A percentile compares a stretch with the other conserved stretches of the same genome.
Evolutionary conservation across 2,329 filamentous ascomycete genomes (phyloP).

Genomic region (Apiospora marii): DNA sequence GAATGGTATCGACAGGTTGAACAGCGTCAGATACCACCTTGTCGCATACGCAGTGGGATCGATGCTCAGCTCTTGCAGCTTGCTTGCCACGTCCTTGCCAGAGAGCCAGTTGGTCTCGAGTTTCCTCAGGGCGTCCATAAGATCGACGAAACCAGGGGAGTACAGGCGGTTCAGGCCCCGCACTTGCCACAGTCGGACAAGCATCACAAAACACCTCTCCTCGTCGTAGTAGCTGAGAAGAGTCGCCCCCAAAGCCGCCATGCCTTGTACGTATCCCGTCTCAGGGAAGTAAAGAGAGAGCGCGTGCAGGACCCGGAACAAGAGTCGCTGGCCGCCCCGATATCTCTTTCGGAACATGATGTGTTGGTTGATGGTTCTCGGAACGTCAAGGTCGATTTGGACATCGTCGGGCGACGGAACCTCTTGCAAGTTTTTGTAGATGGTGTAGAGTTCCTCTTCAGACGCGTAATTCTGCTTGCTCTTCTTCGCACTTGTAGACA

Average conservation of each 20-base stretch:
- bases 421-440: slow-evolving; percentile 77
- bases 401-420: slow-evolving; percentile 86
- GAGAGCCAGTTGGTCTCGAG: slow-evolving; percentile 86
- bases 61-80: slow-evolving; percentile 81
- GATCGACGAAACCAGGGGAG: slow-evolving; percentile 80
- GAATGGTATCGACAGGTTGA: slow-evolving; percentile 97
- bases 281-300: slow-evolving; percentile 90
- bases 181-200: slow-evolving; percentile 92
- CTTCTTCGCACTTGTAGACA: slow-evolving; percentile 77
- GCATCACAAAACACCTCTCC: slow-evolving; percentile 92
- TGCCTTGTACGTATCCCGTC: slow-evolving; percentile 96
- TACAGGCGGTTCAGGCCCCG: slow-evolving; percentile 88
- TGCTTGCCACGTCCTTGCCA: slow-evolving; percentile 78
- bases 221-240: slow-evolving; percentile 97
- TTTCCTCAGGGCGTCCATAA: slow-evolving; percentile 86
- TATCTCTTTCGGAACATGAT: slow-evolving; percentile 97
- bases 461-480: slow-evolving; percentile 64
- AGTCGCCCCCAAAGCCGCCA: slow-evolving; percentile 93
- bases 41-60: slow-evolving; percentile 93
- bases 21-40: slow-evolving; percentile 95
- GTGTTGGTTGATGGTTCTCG: slow-evolving; percentile 91
- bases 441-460: slow-evolving; percentile 75
- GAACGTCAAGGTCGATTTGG: slow-evolving; percentile 97
- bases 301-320: slow-evolving; percentile 92
- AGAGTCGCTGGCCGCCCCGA: slow-evolving; percentile 85